Percentiles rank a stretch among this genome's conserved stretches.
Evolutionary conservation across 768 basidiomycete species (phyloP).

Genomic region (Erythrobasidium yunnanense): DNA sequence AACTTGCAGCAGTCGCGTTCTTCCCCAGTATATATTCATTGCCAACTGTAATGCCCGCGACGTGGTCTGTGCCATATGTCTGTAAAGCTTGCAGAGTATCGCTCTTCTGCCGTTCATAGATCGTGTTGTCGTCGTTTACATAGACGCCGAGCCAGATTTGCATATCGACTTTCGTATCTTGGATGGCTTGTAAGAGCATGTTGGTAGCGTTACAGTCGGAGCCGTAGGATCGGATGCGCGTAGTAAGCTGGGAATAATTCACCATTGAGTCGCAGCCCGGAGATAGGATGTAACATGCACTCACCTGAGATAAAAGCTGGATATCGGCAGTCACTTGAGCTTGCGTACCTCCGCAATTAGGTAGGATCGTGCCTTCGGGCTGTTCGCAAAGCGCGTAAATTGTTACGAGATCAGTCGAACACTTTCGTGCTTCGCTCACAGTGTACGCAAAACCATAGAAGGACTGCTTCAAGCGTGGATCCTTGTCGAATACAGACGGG

Average conservation of each 20-base stretch:
- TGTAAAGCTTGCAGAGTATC: slow-evolving; percentile 51
- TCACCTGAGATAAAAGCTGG: slow-evolving; percentile 34
- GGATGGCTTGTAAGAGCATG: slow-evolving; percentile 67
- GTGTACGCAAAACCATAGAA: slow-evolving; percentile 28
- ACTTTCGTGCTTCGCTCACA: background rate
- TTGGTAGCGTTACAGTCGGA: slow-evolving; percentile 39
- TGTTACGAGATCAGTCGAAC: background rate
- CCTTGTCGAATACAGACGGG: slow-evolving; percentile 19
- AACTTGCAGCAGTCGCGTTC: background rate
- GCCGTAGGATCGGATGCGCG: slow-evolving; percentile 33
- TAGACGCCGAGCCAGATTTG: slow-evolving; percentile 75
- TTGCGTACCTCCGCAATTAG: slow-evolving; percentile 31
- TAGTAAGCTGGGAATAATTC: slow-evolving; percentile 35
- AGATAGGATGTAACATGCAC: too few relatives aligned
- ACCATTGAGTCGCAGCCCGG: too few relatives aligned
- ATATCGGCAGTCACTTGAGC: slow-evolving; percentile 34
- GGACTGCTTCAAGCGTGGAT: slow-evolving; percentile 16
- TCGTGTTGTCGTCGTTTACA: slow-evolving; percentile 52
- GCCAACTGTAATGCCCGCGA: slow-evolving; percentile 76
- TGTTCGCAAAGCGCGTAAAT: background rate
- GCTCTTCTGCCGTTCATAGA: slow-evolving; percentile 63
- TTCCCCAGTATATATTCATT: slow-evolving; percentile 51
- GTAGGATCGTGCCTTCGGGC: slow-evolving; percentile 1
- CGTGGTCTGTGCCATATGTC: slow-evolving; percentile 63
- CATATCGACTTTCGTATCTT: slow-evolving; percentile 78